Evolutionary conservation across 495 filamentous ascomycete genomes (phyloP), one percentile per base, ranked within the genome.

Genomic region (Penicillium diatomitis): DNA sequence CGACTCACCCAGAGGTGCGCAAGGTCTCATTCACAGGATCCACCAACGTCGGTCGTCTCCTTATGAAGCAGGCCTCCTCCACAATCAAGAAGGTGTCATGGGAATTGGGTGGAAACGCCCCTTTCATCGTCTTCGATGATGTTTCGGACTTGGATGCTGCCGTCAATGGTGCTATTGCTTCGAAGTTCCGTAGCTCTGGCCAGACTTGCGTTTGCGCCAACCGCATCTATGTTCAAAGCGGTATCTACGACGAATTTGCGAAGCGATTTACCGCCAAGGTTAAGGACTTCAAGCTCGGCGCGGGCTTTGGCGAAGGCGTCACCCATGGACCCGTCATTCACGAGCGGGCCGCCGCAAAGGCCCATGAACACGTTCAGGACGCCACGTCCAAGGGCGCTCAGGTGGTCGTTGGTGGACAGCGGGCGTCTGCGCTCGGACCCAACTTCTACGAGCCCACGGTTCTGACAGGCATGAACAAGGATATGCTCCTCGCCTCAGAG

Each of bases 141-240:
- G 69, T 68, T 10, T 86, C 89, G 32, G 85, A 95, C 59, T 66
- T 95, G 35, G 86, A 88, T 48, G 66, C 70, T 0, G 89, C 89
- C 4, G 84, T 95, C 5, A 72, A 77, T 1, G 90, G 86, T 5
- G 86, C 85, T 6, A 74, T 95, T 41, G 64, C 79, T 29, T 83
- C 76, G 60, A 95, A 95, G 65, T 95, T 95, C 79, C 80, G 89
- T 30, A 84, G 81, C 38, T 89, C 85, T 0, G 90, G 89, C 8
- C 89, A 95, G 68, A 95, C 89, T 0, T 95, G 89, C 59, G 88
- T 95, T 12, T 92, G 88, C 54, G 88, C 88, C 31, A 95, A 94
- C 67, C 78, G 88, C 12, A 82, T 94, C 60, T 94, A 84, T 60
- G 77, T 95, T 0, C 89, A 95, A 61, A 71, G 74, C 31, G 85